Evolutionary conservation across 257 asterid genomes (phyloP), one percentile per base, ranked within the genome.

Genomic region (Solanum infundibuliforme): DNA sequence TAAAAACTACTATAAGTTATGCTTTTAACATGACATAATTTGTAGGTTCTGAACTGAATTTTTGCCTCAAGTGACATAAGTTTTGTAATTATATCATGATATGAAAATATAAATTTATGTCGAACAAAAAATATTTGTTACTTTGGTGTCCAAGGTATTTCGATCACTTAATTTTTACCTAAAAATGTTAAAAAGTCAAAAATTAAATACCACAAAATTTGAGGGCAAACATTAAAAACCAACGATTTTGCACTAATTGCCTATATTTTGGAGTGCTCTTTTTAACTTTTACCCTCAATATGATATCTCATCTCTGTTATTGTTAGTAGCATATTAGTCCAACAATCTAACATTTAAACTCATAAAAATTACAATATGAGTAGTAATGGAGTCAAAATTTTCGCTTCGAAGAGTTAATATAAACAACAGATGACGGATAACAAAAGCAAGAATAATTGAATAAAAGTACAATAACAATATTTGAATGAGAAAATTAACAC

Each of bases 1-100:
- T 55, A 20, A 55, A 0, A 55, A 62, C 4, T 23, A 60, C 38
- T 5, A 35, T 35, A 36, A 36, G 39, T 36, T 36, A 36, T 36
- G 39, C 9, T 23, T 60, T 23, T 55, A 6, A 0, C 0, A 8
- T 1, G 29, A 23, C 3, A 62, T 62, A 23, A 23, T 62, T n/a
- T n/a, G 0, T 62, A 2, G 3, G 13, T 62, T 62, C 3, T 62
- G 3, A 62, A 62, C 1, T 62, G 0, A 62, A 23, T 1, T 62
- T 62, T 62, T 5, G 3, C 13, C 31, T 62, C 1, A 1, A 55
- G 8, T 3, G 20, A 16, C 23, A 48, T 16, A 52, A 52, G 21
- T 52, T 52, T 2, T 20, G 0, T 60, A 18, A 7, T 58, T 8
- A 60, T 8, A 21, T 21, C 0, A 60, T 58, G 27, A 60, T 60